These are phyloP conservation scores for Thalia dealbata DNA, from an alignment of 176 grass and related monocot species.

Conservation along the genomic window DNA sequence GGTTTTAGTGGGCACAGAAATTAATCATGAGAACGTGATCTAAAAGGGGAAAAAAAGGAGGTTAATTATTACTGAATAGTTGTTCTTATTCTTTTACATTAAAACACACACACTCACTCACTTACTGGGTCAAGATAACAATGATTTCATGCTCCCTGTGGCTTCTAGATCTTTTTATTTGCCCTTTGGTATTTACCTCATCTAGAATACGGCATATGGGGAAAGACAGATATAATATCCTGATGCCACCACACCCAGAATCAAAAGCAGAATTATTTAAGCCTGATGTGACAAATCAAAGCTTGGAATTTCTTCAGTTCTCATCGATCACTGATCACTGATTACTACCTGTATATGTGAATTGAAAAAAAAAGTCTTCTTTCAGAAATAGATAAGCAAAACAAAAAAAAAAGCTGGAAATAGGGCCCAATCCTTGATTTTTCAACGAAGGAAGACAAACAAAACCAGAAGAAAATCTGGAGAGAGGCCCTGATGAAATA, in stretches of 20 bases:
- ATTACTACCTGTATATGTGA: too few species aligned
- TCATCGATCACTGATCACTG: too few species aligned
- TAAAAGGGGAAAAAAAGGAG: neutral
- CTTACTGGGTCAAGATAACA: neutral
- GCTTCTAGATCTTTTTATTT: neutral
- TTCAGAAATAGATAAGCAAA: neutral
- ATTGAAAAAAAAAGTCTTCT: too few species aligned
- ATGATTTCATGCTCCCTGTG: neutral
- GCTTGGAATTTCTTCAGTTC: neutral
- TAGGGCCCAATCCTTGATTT: too few species aligned
- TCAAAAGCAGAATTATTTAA: neutral
- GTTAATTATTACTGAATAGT: neutral
- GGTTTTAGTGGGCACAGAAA: neutral
- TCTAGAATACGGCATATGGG: neutral
- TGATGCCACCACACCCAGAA: neutral
- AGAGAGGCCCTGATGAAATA: too few species aligned
- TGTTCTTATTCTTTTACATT: neutral
- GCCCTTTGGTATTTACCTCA: neutral
- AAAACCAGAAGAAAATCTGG: too few species aligned
- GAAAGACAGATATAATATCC: neutral
- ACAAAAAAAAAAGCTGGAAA: neutral
- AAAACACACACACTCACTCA: too few species aligned
- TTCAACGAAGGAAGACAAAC: too few species aligned
- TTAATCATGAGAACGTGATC: too few species aligned
- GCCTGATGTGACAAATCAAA: neutral